Percentiles rank a stretch among this genome's conserved stretches.
Evolutionary conservation across 306 rosid genomes (phyloP).

Genomic region (Quercus wislizeni): DNA sequence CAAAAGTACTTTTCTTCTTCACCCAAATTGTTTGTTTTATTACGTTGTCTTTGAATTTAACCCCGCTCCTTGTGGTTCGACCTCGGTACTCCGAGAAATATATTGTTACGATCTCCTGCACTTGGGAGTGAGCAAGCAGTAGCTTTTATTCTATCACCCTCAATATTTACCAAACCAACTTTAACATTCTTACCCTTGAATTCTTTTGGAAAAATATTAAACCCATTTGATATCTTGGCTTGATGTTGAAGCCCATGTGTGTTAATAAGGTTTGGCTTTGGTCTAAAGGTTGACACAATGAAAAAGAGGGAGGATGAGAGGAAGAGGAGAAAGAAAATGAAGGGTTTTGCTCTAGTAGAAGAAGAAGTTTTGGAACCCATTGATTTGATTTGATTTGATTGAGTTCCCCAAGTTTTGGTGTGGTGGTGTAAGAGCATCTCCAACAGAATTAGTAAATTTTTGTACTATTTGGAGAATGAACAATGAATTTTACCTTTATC

Average conservation of each 20-base stretch:
- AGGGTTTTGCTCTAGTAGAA: constrained; percentile 27
- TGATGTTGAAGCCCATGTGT: not conserved
- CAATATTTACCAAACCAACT: constrained; percentile 56
- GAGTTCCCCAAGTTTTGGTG: not conserved
- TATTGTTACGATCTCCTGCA: no score
- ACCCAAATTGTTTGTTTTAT: no score
- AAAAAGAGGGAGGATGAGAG: constrained; percentile 18
- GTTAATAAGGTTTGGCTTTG: not conserved
- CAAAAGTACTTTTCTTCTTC: no score
- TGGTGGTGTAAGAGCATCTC: not conserved
- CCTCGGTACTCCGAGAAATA: no score
- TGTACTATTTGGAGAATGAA: no score
- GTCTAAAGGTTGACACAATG: not conserved
- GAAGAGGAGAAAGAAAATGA: constrained; percentile 22
- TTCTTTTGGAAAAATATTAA: constrained; percentile 28
- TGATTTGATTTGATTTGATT: not conserved
- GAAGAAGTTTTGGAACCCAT: constrained; percentile 32
- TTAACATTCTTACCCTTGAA: constrained; percentile 22
- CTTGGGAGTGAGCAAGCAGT: no score
- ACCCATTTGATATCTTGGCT: constrained; percentile 23
- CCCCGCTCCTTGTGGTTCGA: no score
- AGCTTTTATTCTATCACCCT: not conserved
- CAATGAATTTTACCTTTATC: no score
- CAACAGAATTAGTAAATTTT: no score
- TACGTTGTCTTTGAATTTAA: no score